Conservation (phyloP, 306 rosid species). For the Astragalus membranaceus region DNA sequence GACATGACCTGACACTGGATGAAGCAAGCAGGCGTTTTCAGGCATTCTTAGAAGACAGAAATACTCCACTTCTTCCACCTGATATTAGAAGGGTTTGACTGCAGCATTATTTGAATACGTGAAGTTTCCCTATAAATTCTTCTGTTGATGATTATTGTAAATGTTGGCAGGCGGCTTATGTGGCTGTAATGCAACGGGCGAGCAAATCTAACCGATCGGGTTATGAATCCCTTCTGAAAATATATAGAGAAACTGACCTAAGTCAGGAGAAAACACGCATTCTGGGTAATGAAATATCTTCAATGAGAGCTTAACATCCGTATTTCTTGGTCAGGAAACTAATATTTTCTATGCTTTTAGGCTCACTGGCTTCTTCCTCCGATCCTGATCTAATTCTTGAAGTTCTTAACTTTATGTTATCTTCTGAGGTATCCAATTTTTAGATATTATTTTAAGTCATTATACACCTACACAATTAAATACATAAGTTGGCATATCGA, state of each 20-base stretch:
- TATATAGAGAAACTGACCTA: slow-evolving; percentile 76
- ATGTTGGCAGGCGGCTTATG: slow-evolving; percentile 72
- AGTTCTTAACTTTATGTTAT: slow-evolving; percentile 40
- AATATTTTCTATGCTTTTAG: slow-evolving; percentile 24
- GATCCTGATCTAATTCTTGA: slow-evolving; percentile 45
- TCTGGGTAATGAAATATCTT: slow-evolving; percentile 44
- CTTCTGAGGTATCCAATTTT: slow-evolving; percentile 37
- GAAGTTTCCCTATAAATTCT: slow-evolving; percentile 1
- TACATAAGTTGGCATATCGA: background rate
- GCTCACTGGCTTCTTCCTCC: slow-evolving; percentile 34
- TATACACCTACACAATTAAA: background rate
- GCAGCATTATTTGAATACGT: slow-evolving; percentile 1
- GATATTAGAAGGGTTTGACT: slow-evolving; percentile 75
- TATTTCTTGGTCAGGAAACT: slow-evolving; percentile 1
- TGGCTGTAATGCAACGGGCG: slow-evolving; percentile 66
- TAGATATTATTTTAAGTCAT: slow-evolving; percentile 6
- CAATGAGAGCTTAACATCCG: background rate
- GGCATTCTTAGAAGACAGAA: slow-evolving; percentile 73
- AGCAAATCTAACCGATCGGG: slow-evolving; percentile 46
- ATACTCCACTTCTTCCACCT: slow-evolving; percentile 79
- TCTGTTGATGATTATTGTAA: slow-evolving; percentile 26
- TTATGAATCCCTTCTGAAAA: slow-evolving; percentile 69
- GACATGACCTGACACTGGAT: slow-evolving; percentile 65
- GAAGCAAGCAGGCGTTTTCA: slow-evolving; percentile 76
- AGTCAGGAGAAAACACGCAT: slow-evolving; percentile 92